A percentile compares a stretch with the other conserved stretches of the same genome.
Evolutionary conservation across 2,329 filamentous ascomycete species (phyloP).

Genomic region (Ophiostoma perfectum): DNA sequence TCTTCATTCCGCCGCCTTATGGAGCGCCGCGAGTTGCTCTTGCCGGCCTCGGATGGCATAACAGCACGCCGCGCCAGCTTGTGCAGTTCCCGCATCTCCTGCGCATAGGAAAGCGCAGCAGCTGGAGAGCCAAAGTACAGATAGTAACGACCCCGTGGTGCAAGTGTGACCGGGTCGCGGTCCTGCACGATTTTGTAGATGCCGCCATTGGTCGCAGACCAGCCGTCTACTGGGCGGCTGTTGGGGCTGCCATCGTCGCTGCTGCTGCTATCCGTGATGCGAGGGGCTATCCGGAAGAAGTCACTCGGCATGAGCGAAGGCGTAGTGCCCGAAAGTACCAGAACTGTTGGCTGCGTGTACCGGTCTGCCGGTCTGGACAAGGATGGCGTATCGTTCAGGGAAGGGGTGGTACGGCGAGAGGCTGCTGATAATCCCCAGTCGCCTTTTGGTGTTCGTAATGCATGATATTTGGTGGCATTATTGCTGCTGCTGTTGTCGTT

Average conservation of each 20-base stretch:
- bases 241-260: neutral
- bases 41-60: constrained; percentile 29
- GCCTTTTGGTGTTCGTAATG: neutral
- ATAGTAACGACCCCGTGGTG: constrained; percentile 60
- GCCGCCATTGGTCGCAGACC: constrained; percentile 45
- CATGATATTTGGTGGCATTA: neutral
- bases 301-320: constrained; percentile 59
- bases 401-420: neutral
- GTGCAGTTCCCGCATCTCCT: constrained; percentile 49
- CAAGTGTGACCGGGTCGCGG: constrained; percentile 58
- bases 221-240: constrained; percentile 50
- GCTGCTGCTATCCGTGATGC: constrained; percentile 35
- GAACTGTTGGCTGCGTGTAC: constrained; percentile 29
- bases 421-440: neutral
- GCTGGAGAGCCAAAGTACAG: constrained; percentile 58
- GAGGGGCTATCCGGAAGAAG: constrained; percentile 62
- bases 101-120: constrained; percentile 58
- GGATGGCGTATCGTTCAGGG: neutral
- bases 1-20: constrained; percentile 28
- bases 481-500: neutral
- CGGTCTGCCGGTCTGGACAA: neutral
- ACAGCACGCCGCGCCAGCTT: constrained; percentile 30
- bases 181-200: constrained; percentile 52
- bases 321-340: constrained; percentile 56
- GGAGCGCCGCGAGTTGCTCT: constrained; percentile 8